Evolutionary conservation across 148 eudicot genomes (phyloP), one percentile per base, ranked within the genome.

Genomic region (Fagopyrum esculentum): DNA sequence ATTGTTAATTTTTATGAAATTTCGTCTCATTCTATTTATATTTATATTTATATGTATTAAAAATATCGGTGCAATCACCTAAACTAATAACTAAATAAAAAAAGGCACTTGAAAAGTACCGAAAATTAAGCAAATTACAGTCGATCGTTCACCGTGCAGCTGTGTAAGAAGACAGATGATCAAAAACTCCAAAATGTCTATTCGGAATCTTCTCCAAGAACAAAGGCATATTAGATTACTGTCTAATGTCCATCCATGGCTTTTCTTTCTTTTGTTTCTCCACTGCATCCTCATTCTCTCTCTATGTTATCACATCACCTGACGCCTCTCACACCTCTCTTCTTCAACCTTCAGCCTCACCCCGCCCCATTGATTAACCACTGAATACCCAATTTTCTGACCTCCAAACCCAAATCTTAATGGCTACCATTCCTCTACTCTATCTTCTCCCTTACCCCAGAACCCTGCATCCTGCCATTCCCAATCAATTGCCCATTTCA

Each of bases 381-480:
- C 68, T 3, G 17, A 13, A 54, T 15, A 5, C 57, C 57, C 15
- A 52, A 52, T 52, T 35, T 35, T 15, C 57, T 12, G 57, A 16
- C 57, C n/a, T 15, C 57, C 57, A 52, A 35, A 12, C 6, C 57
- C 19, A 15, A 52, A 16, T 15, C n/a, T 15, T 11, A 29, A 83
- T 83, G 89, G 78, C 85, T 26, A 75, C 84, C 50, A 68, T 66
- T 77, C 78, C 73, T n/a, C 30, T 71, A 43, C 26, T 73, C 11
- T 72, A 81, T 60, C 77, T 75, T 72, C 9, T 76, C 55, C 76
- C 75, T 68, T 63, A 80, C 57, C 69, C 79, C 45, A 87, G 80
- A 79, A 71, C 74, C 69, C 61, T 70, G 19, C 81, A 72, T 78
- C 78, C 76, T 54, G 74, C 40, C 76, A 12, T 80, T 17, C 75